Evolutionary conservation across 1,284 basidiomycete genomes (phyloP).

Genomic region (Ceratobasidium sp.): DNA sequence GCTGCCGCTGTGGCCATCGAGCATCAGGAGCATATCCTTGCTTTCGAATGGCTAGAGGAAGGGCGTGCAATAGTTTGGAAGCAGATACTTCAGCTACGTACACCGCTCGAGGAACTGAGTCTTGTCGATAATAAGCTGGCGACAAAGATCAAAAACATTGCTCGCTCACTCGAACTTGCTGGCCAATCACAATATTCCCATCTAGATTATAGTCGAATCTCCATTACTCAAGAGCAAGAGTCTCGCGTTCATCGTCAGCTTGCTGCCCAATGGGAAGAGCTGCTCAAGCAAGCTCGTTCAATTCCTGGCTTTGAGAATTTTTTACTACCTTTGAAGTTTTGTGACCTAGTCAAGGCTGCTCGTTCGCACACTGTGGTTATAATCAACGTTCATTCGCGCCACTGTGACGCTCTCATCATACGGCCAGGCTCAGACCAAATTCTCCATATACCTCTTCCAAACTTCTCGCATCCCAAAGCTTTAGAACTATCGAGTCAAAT

Average conservation of each 20-base stretch:
- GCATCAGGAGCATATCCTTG: neutral
- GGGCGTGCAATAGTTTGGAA: conserved; percentile 8
- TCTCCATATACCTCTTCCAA: conserved; percentile 17
- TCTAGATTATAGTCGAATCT: neutral
- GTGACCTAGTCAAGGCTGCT: conserved; percentile 25
- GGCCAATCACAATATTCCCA: neutral
- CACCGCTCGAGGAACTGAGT: neutral
- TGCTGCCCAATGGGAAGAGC: conserved; percentile 33
- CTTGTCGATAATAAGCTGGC: neutral
- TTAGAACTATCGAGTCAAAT: neutral
- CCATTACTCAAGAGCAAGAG: neutral
- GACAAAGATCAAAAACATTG: neutral
- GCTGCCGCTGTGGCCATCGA: conserved; percentile 21
- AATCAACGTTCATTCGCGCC: conserved; percentile 31
- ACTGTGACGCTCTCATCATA: conserved; percentile 39
- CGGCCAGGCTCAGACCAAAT: neutral
- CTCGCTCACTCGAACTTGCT: neutral
- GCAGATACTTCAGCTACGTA: conserved; percentile 5
- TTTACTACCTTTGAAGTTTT: conserved; percentile 19
- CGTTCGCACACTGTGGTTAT: conserved; percentile 27
- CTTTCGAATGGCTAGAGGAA: conserved; percentile 25
- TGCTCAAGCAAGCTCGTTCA: conserved; percentile 31
- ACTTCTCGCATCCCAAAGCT: neutral
- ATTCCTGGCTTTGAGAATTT: conserved; percentile 37
- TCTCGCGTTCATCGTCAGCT: neutral